phyloP scores from a whole-genome alignment of 169 alveolate species.

The Eimeria praecox region DNA sequence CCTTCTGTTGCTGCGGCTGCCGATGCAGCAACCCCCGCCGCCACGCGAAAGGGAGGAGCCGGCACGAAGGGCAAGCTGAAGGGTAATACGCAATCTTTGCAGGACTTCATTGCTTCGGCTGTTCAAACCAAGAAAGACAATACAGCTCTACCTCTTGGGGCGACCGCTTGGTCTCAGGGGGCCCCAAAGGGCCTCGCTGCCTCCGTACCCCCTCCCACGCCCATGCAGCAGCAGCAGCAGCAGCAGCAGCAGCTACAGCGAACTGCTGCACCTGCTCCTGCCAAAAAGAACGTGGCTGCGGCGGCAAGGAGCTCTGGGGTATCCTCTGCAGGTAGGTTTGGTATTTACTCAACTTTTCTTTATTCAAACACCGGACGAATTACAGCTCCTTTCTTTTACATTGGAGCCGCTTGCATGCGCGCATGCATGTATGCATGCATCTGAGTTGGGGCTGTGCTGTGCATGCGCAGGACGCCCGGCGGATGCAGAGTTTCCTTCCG shows the following conservation, averaged over 20 bases:
- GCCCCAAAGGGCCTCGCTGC: slow-evolving; percentile 74
- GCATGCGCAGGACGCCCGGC: slow-evolving; percentile 36
- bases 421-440: background rate
- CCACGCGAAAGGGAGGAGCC: background rate
- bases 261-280: slow-evolving; percentile 7
- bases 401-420: background rate
- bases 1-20: background rate
- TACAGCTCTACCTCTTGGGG: slow-evolving; percentile 39
- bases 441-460: background rate
- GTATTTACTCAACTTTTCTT: background rate
- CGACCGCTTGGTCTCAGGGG: slow-evolving; percentile 64
- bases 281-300: slow-evolving; percentile 1
- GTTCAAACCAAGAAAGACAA: slow-evolving; percentile 33
- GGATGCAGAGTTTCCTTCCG: slow-evolving; percentile 42
- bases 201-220: background rate
- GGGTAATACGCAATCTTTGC: slow-evolving; percentile 59
- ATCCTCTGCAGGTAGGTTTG: background rate
- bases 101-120: slow-evolving; percentile 48
- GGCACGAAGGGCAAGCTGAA: slow-evolving; percentile 38
- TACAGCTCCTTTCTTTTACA: background rate
- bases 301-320: background rate
- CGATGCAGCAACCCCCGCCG: background rate
- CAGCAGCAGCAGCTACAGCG: no score
- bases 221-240: no score
- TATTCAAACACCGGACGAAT: background rate